phyloP scores from a whole-genome alignment of 352 stramenopile species.

The Phytophthora meadii region DNA sequence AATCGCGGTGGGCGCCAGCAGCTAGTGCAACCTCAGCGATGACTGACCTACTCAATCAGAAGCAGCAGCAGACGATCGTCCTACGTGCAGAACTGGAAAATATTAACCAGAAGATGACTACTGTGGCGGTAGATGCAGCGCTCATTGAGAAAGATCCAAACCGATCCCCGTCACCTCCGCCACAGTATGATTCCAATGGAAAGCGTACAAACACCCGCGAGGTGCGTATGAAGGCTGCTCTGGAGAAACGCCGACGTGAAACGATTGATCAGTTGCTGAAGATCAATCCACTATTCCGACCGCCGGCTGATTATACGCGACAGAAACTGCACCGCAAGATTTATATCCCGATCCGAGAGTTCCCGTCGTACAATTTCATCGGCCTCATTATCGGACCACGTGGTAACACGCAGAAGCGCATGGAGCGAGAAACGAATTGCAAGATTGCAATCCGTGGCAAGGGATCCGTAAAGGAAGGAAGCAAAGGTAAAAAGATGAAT shows the following conservation, averaged over 20 bases:
- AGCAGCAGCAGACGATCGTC: conserved; percentile 78
- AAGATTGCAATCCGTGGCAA: conserved; percentile 99
- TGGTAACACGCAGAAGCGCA: conserved; percentile 99
- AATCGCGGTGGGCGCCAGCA: conserved; percentile 79
- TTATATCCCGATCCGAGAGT: conserved; percentile 97
- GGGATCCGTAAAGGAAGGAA: conserved; percentile 97
- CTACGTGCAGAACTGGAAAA: conserved; percentile 77
- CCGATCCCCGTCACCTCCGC: conserved; percentile 91
- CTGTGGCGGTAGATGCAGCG: conserved; percentile 83
- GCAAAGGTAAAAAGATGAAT: conserved; percentile 92
- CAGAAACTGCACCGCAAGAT: conserved; percentile 96
- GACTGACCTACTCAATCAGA: conserved; percentile 55
- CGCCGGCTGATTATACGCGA: conserved; percentile 89
- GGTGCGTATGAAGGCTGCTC: conserved; percentile 92
- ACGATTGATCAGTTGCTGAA: conserved; percentile 97
- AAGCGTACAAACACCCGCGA: conserved; percentile 98
- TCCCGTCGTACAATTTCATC: conserved; percentile 99
- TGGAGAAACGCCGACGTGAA: conserved; percentile 91
- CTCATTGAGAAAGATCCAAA: conserved; percentile 88
- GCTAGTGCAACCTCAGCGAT: conserved; percentile 45
- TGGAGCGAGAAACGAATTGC: conserved; percentile 98
- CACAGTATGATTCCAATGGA: conserved; percentile 96
- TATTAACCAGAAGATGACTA: conserved; percentile 78
- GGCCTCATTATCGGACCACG: conserved; percentile 98
- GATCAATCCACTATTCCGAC: conserved; percentile 92